Evolutionary conservation across 495 filamentous ascomycete species (phyloP).

Genomic region (Umbilicaria muhlenbergii): DNA sequence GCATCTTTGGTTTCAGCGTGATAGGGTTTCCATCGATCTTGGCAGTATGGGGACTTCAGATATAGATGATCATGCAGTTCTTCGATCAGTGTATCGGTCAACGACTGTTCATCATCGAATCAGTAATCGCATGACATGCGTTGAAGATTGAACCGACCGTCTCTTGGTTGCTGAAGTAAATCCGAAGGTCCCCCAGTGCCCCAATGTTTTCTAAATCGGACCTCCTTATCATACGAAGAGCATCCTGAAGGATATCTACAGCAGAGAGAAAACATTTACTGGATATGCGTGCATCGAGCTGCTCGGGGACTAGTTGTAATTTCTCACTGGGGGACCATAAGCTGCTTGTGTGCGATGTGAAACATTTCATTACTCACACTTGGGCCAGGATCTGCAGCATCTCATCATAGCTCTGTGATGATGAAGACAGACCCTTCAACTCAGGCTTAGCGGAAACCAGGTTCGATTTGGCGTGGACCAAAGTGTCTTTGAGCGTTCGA

Average conservation of each 20-base stretch:
- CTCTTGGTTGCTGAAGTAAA: constrained; percentile 88
- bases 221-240: constrained; percentile 61
- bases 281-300: constrained; percentile 80
- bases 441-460: constrained; percentile 82
- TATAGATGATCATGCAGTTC: constrained; percentile 96
- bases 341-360: background rate
- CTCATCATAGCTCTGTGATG: constrained; percentile 81
- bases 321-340: constrained; percentile 39
- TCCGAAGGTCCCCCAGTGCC: constrained; percentile 67
- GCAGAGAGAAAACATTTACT: constrained; percentile 92
- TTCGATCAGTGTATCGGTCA: constrained; percentile 91
- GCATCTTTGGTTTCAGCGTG: constrained; percentile 3
- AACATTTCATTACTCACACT: constrained; percentile 28
- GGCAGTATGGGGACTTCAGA: constrained; percentile 90
- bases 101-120: constrained; percentile 24
- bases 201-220: constrained; percentile 88
- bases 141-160: constrained; percentile 22
- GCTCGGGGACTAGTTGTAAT: constrained; percentile 79
- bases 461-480: constrained; percentile 67
- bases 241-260: constrained; percentile 81
- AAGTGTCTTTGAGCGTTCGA: constrained; percentile 61
- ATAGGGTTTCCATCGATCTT: constrained; percentile 73
- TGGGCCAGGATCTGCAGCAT: constrained; percentile 71
- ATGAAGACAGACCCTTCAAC: constrained; percentile 67
- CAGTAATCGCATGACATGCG: background rate